Base-by-base conservation (phyloP, 495 filamentous ascomycete species). In the Jackrogersella minutella region DNA sequence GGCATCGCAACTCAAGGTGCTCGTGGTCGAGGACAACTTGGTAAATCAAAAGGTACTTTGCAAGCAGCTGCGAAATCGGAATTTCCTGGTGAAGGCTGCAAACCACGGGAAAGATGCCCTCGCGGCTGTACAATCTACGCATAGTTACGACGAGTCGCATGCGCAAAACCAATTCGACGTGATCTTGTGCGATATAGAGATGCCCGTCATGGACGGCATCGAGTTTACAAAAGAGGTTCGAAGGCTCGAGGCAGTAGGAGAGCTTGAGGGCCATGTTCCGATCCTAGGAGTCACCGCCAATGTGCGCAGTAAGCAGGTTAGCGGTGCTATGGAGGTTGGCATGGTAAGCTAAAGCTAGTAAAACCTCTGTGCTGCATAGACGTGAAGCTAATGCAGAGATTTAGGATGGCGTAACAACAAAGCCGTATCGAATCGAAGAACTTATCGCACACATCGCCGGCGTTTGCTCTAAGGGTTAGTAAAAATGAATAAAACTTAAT, bases 151-250 rank as follows among this genome's bases (percentile, higher is more conserved):
- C 16, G 43, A 40, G 9, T 74, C 74, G 17, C 66, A 72, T 3
- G 60, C 75, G 4, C 69, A 24, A 8, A 56, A 22, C 24, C 61
- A 72, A 0, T 74, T 91, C 8, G 84, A 69, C 17, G 82, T 90
- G 21, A 83, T 93, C 16, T 77, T 93, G 2, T 92, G 92, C 89
- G 91, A 94, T 68, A 87, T 92, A 50, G 91, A 93, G 69, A 94
- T 94, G 91, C 91, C 91, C 0, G 77, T 93, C 11, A 92, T 93
- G 86, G 88, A 93, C 72, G 91, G 91, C 8, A 83, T 89, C 21
- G 86, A 86, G 16, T 90, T 90, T 58, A 88, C 90, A 14, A 76
- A 79, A 31, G 80, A 81, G 43, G 91, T 96, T 54, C 83, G 91
- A 3, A 80, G 85, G 66, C 76, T 89, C 51, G 88, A 91, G 62